Base-by-base conservation (phyloP, 106 monocot genomes). In the Phalaenopsis equestris region DNA sequence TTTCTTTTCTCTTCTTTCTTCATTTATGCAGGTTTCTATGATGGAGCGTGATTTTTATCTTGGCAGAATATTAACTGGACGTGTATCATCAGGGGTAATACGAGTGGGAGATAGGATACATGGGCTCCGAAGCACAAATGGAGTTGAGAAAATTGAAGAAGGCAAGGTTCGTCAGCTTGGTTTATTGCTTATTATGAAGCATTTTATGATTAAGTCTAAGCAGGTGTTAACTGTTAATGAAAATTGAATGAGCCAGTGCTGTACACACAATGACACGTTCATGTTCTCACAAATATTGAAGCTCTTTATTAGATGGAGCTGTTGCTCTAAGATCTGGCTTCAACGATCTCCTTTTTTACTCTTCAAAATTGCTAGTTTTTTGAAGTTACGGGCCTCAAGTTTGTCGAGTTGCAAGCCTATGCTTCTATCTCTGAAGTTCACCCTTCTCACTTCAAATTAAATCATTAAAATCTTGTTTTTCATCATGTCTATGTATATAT, bases 31-130 rank as follows among this genome's bases (percentile, higher is more conserved):
- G 98, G 98, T 99, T 74, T 99, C 99, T 19, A 99, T 99, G 95
- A 99, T 99, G 99, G 99, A 95, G 82, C 89, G 90, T 23, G 99
- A 99, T 83, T 99, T 90, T 87, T 99, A 95, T 85, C 93, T 99
- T 56, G 99, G 99, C 76, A 76, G 99, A 82, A 95, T 99, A 88
- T 90, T 99, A 82, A 95, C 95, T 45, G 99, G 95, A 39, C 89
- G 99, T 7, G 80, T 99, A 79, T 87, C 79, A 67, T 93, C 94
- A 18, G 99, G 99, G 78, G 49, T 88, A 47, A 74, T 99, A 76
- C 81, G 84, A 82, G 75, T 91, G 77, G 92, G 99, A 77, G 94
- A 99, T 77, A 95, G 80, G 83, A 77, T 99, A 58, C 99, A 99
- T 73, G 93, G 88, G 57, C 82, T 99, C 45, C 89, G 88, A 58